These are phyloP conservation scores for Porodaedalea pini DNA, from an alignment of 1,284 basidiomycete species.

Conservation along the genomic window DNA sequence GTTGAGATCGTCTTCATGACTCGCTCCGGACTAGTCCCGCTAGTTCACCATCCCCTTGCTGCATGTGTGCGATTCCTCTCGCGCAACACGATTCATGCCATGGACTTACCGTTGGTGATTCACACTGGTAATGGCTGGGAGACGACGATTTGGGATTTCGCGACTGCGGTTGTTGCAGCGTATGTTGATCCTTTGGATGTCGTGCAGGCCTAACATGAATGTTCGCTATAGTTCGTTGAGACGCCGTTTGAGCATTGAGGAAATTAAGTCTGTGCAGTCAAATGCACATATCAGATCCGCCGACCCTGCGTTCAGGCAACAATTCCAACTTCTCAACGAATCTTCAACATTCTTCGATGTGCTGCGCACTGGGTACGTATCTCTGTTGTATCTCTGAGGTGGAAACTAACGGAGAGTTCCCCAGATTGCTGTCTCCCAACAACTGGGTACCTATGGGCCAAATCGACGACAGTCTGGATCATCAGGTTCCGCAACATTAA, in stretches of 20 bases:
- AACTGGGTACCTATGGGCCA: conserved; percentile 5
- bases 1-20: conserved; percentile 4
- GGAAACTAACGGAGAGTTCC: neutral
- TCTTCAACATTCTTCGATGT: conserved; percentile 17
- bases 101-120: conserved; percentile 13
- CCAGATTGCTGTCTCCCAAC: neutral
- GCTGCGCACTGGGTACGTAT: conserved; percentile 11
- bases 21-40: conserved; percentile 7
- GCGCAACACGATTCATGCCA: conserved; percentile 3
- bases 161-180: conserved; percentile 5
- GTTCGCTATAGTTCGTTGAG: neutral
- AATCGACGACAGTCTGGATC: conserved; percentile 5
- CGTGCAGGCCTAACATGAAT: too few species aligned
- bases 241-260: conserved; percentile 9
- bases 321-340: conserved; percentile 14
- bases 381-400: neutral
- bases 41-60: conserved; percentile 11
- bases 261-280: conserved; percentile 17
- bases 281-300: neutral
- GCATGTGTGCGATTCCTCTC: conserved; percentile 12
- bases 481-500: conserved; percentile 5
- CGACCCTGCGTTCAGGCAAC: neutral
- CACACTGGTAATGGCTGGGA: conserved; percentile 2
- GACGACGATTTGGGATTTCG: conserved; percentile 14
- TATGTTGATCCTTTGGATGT: neutral